phyloP scores from a whole-genome alignment of 768 basidiomycete species.

The Kwoniella sp. region DNA sequence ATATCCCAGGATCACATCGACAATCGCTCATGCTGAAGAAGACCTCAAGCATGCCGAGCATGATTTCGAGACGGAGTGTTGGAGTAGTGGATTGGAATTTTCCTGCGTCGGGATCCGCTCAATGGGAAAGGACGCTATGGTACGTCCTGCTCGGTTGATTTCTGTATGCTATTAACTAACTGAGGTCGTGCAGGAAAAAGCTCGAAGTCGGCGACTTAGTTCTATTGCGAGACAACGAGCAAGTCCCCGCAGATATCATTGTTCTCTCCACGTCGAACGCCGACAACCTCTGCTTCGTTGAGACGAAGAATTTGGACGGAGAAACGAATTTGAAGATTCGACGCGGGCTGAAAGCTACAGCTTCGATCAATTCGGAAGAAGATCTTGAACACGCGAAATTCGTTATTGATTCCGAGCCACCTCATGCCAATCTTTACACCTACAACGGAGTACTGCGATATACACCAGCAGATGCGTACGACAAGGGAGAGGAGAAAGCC shows the following conservation, averaged over 20 bases:
- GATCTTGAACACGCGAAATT: constrained; percentile 86
- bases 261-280: constrained; percentile 89
- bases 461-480: constrained; percentile 54
- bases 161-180: too few species aligned
- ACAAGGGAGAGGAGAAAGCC: constrained; percentile 57
- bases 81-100: constrained; percentile 83
- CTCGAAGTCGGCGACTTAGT: constrained; percentile 96
- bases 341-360: constrained; percentile 72
- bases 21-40: constrained; percentile 57
- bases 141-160: constrained; percentile 7
- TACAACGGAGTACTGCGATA: constrained; percentile 86
- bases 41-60: constrained; percentile 34
- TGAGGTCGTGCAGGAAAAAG: constrained; percentile 68
- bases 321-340: constrained; percentile 95
- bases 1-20: constrained; percentile 4
- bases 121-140: constrained; percentile 93
- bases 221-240: constrained; percentile 86
- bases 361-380: constrained; percentile 76
- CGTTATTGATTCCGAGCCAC: constrained; percentile 86
- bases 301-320: constrained; percentile 97
- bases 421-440: constrained; percentile 87
- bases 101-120: constrained; percentile 68
- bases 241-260: constrained; percentile 92
- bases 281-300: constrained; percentile 89
- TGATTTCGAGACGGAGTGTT: constrained; percentile 54